Conservation (phyloP, 1,139 yeast genomes). For the Candida sp. region DNA sequence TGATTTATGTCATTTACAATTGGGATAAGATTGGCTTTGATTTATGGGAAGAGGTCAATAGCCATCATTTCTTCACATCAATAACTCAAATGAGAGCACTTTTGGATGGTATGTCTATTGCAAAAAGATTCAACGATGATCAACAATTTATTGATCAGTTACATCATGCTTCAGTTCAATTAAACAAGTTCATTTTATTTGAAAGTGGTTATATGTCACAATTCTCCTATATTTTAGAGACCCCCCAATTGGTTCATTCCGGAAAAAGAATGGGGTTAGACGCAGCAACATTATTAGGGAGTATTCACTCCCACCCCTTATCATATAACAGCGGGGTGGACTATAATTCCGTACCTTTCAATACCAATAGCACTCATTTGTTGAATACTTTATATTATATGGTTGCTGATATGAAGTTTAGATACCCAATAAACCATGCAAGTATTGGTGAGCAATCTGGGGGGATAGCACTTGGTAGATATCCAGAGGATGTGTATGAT, state of each 20-base stretch:
- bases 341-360: conserved; percentile 46
- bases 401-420: conserved; percentile 61
- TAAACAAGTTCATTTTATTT: conserved; percentile 27
- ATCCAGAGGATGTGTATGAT: conserved; percentile 91
- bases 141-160: conserved; percentile 21
- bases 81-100: conserved; percentile 72
- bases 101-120: conserved; percentile 51
- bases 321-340: conserved; percentile 14
- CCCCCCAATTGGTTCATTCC: conserved; percentile 46
- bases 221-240: conserved; percentile 62
- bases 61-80: conserved; percentile 76
- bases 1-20: conserved; percentile 55
- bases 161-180: conserved; percentile 20
- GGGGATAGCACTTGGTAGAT: conserved; percentile 85
- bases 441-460: conserved; percentile 29
- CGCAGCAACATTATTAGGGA: conserved; percentile 71
- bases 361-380: conserved; percentile 51
- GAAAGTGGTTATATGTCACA: conserved; percentile 9
- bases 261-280: conserved; percentile 70
- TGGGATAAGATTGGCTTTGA: conserved; percentile 77
- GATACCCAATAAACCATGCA: conserved; percentile 72
- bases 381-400: conserved; percentile 58
- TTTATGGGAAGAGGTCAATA: conserved; percentile 87
- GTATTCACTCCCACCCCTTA: conserved; percentile 60
- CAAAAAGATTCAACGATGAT: conserved; percentile 32